phyloP scores from a whole-genome alignment of 208 protist genomes.

The Leishmania major region DNA sequence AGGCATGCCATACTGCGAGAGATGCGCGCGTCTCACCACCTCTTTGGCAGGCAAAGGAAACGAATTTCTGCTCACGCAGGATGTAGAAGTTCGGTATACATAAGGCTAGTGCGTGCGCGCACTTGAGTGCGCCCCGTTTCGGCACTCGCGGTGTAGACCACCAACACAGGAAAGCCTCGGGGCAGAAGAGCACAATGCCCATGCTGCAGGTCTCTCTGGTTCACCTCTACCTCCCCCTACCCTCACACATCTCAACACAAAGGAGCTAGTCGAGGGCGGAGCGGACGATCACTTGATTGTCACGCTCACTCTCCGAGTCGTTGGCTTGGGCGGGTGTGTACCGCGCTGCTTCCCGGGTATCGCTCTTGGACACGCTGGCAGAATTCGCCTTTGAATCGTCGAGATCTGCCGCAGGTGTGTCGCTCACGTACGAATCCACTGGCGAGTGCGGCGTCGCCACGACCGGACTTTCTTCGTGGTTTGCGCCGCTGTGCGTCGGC shows the following conservation, averaged over 20 bases:
- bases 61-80: neutral
- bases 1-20: neutral
- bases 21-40: neutral
- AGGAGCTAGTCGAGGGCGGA: slow-evolving; percentile 58
- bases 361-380: neutral
- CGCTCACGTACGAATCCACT: slow-evolving; percentile 40
- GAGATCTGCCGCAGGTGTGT: neutral
- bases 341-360: neutral
- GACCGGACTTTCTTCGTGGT: neutral
- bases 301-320: slow-evolving; percentile 77
- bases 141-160: neutral
- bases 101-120: neutral
- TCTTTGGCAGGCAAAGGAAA: neutral
- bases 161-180: neutral
- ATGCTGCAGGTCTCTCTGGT: neutral
- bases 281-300: slow-evolving; percentile 72
- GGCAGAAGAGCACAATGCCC: neutral
- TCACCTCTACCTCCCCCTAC: neutral
- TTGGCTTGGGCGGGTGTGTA: slow-evolving; percentile 63
- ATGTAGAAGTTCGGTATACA: neutral
- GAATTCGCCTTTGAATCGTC: neutral
- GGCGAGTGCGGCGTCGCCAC: neutral
- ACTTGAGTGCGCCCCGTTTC: neutral
- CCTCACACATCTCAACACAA: neutral
- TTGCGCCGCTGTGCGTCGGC: neutral